These are phyloP conservation scores for Neocatenulostroma microsporum DNA, from an alignment of 2,329 filamentous ascomycete species.

Conservation along the genomic window DNA sequence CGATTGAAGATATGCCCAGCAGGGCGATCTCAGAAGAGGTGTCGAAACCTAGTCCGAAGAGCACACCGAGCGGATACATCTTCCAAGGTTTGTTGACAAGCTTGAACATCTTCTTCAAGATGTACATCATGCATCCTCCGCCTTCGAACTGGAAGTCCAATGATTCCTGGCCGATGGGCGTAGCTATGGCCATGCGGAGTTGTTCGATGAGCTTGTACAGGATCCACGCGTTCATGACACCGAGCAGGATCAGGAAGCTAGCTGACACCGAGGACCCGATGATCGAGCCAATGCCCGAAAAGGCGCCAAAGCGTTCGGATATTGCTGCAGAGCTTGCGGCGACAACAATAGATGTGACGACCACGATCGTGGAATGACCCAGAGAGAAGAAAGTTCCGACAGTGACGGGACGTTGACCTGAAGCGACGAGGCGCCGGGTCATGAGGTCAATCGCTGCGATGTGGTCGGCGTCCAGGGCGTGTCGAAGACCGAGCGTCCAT, in stretches of 20 bases:
- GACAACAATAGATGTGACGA: constrained; percentile 83
- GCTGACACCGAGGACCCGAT: constrained; percentile 84
- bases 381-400: constrained; percentile 93
- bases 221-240: constrained; percentile 78
- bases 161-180: constrained; percentile 30
- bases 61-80: constrained; percentile 82
- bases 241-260: constrained; percentile 72
- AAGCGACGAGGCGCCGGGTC: constrained; percentile 79
- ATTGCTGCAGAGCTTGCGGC: constrained; percentile 84
- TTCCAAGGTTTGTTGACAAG: constrained; percentile 76
- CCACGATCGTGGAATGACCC: constrained; percentile 87
- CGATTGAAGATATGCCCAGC: constrained; percentile 79
- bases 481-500: constrained; percentile 81
- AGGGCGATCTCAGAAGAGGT: constrained; percentile 91
- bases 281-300: constrained; percentile 73
- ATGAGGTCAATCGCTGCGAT: constrained; percentile 88
- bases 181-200: constrained; percentile 54
- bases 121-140: constrained; percentile 62
- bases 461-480: constrained; percentile 95
- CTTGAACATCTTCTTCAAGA: constrained; percentile 70
- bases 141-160: constrained; percentile 62
- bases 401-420: constrained; percentile 77
- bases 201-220: constrained; percentile 66
- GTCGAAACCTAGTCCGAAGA: constrained; percentile 88
- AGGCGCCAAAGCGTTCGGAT: constrained; percentile 69